Evolutionary conservation across 73 alveolate genomes (phyloP).

Genomic region (Urostyla sp.): DNA sequence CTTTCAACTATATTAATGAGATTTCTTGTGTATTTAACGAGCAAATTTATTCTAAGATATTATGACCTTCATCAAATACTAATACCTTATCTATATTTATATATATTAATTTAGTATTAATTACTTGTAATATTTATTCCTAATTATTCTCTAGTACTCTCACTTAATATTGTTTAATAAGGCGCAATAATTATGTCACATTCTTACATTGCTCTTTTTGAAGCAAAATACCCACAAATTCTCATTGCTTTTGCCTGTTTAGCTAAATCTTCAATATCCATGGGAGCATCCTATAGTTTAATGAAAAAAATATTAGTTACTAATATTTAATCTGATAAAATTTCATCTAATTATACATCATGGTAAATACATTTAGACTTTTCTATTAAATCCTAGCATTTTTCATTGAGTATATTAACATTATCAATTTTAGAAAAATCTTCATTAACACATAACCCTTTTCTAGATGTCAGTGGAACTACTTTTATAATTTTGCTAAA

Average conservation of each 20-base stretch:
- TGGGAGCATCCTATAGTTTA: conserved; percentile 25
- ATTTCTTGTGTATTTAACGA: conserved; percentile 67
- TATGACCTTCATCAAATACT: conserved; percentile 88
- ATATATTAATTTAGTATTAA: background rate
- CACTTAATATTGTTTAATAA: conserved; percentile 75
- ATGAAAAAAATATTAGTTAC: background rate
- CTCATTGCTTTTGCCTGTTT: background rate
- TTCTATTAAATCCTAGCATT: conserved; percentile 52
- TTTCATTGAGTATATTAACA: conserved; percentile 16
- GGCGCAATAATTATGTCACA: conserved; percentile 83
- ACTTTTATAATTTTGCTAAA: conserved; percentile 2
- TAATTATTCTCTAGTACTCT: conserved; percentile 73
- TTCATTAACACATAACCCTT: conserved; percentile 56
- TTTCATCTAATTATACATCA: conserved; percentile 7
- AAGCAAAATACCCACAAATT: conserved; percentile 51
- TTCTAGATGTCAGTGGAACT: conserved; percentile 49
- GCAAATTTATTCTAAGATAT: conserved; percentile 77
- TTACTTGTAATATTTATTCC: conserved; percentile 66
- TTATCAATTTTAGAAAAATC: conserved; percentile 15
- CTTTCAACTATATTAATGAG: conserved; percentile 43
- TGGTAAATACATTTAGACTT: conserved; percentile 36
- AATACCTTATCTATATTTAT: conserved; percentile 48
- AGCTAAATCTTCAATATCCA: conserved; percentile 55
- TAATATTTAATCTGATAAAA: conserved; percentile 10
- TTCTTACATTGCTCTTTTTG: conserved; percentile 59